Evolutionary conservation across 1,284 basidiomycete genomes (phyloP).

Genomic region (Trichosporon sp.): DNA sequence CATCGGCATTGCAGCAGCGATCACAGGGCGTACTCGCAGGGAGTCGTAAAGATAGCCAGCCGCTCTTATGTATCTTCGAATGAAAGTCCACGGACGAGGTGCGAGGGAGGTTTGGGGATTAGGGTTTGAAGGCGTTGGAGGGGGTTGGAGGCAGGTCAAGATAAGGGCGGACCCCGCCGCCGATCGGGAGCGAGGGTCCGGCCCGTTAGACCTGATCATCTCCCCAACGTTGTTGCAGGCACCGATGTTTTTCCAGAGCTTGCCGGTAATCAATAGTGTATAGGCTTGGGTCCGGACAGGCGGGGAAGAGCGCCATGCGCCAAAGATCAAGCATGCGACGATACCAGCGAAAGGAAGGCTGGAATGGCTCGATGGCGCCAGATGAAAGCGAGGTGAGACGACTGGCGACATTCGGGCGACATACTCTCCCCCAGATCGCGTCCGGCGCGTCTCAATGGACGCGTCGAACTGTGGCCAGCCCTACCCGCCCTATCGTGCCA

Average conservation of each 20-base stretch:
- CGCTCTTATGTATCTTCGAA: background rate
- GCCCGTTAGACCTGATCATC: background rate
- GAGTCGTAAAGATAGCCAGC: background rate
- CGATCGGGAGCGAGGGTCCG: background rate
- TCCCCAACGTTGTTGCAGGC: background rate
- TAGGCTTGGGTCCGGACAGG: too few relatives aligned
- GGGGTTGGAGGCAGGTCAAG: background rate
- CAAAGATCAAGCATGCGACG: too few relatives aligned
- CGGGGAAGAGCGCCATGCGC: too few relatives aligned
- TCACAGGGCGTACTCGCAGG: background rate
- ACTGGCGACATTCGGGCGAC: too few relatives aligned
- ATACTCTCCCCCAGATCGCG: background rate
- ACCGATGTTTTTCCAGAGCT: background rate
- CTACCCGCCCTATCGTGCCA: too few relatives aligned
- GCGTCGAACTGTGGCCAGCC: too few relatives aligned
- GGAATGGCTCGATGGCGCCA: too few relatives aligned
- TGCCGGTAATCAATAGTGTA: background rate
- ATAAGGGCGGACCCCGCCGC: slow-evolving; percentile 12
- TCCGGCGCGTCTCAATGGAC: background rate
- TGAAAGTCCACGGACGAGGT: background rate
- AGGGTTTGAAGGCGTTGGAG: too few relatives aligned
- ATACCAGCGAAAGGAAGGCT: too few relatives aligned
- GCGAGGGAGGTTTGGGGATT: background rate
- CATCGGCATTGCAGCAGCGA: too few relatives aligned
- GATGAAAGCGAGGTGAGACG: too few relatives aligned